Conservation (phyloP, 2,329 filamentous ascomycete genomes). For the Dothidotthia symphoricarpi region DNA sequence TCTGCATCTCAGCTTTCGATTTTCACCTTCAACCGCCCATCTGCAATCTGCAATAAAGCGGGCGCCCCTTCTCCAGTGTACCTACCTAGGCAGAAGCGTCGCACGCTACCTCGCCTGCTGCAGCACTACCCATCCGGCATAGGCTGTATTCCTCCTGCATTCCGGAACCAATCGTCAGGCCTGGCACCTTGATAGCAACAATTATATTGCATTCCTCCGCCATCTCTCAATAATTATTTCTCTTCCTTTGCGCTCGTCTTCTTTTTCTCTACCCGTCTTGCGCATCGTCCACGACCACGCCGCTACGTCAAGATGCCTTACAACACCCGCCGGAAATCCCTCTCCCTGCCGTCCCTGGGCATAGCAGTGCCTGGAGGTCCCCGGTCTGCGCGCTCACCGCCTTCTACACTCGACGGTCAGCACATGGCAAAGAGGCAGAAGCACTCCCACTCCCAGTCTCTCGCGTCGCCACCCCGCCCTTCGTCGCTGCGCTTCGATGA, state of each 20-base stretch:
- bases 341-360: slow-evolving; percentile 88
- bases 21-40: slow-evolving; percentile 7
- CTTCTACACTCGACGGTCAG: slow-evolving; percentile 55
- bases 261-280: slow-evolving; percentile 3
- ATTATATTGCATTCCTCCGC: slow-evolving; percentile 22
- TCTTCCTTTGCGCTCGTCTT: slow-evolving; percentile 8
- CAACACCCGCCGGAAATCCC: slow-evolving; percentile 93
- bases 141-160: slow-evolving; percentile 34
- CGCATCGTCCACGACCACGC: slow-evolving; percentile 12
- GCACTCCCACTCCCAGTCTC: slow-evolving; percentile 63
- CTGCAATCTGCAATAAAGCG: slow-evolving; percentile 17
- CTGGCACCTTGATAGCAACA: slow-evolving; percentile 35
- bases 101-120: slow-evolving; percentile 35
- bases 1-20: slow-evolving; percentile 12
- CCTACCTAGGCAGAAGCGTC: slow-evolving; percentile 26
- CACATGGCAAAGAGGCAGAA: slow-evolving; percentile 65
- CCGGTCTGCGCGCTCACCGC: slow-evolving; percentile 56
- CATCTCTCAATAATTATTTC: slow-evolving; percentile 28
- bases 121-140: slow-evolving; percentile 25
- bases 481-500: slow-evolving; percentile 50
- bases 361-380: slow-evolving; percentile 69
- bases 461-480: slow-evolving; percentile 48
- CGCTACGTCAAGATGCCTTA: slow-evolving; percentile 68
- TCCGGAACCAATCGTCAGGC: slow-evolving; percentile 37
- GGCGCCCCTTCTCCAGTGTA: slow-evolving; percentile 7